Base-by-base conservation (phyloP, 331 rosid genomes). In the Erythrophleum ivorense region DNA sequence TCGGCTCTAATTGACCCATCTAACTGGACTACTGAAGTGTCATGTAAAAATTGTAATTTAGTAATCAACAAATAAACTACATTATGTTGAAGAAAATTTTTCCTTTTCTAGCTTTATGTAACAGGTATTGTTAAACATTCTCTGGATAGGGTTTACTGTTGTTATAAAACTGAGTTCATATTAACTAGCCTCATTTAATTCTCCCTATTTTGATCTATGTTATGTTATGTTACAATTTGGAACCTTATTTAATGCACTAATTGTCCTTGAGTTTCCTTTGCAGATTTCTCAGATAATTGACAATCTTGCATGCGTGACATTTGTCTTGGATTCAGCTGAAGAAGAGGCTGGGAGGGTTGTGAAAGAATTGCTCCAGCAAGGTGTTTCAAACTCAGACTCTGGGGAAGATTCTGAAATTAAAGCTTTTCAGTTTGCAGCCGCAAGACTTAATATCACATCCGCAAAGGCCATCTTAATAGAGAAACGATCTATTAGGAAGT, bases 281-380 rank as follows among this genome's bases (percentile, higher is more conserved):
- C 95, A 94, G 97, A 89, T 94, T 83, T 91, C 95, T 86, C 89
- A 83, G 80, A 80, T 91, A 78, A 66, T 88, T 71, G 90, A 87
- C 74, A 91, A 90, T 87, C 92, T 93, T 81, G 80, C 85, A 62
- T 72, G 80, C 64, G 88, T 86, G 52, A 84, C 88, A 38, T 89
- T 91, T 85, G 77, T 55, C 78, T 84, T 92, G 36, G 88, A 92
- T 75, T 81, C 93, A 71, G 85, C 82, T 68, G 98, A 90, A 77
- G 95, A 85, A 83, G 97, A 85, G 84, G 91, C 93, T 54, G 95
- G 97, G 83, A 89, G 80, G 88, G 86, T 83, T 71, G 7, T 91
- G 81, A 83, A 74, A 64, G 82, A 89, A 49, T 75, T 91, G 87
- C 84, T 91, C 69, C 89, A 87, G 78, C 83, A 66, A 71, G 86